Conservation (phyloP, 306 rosid genomes). For the Pterocarpus santalinus region DNA sequence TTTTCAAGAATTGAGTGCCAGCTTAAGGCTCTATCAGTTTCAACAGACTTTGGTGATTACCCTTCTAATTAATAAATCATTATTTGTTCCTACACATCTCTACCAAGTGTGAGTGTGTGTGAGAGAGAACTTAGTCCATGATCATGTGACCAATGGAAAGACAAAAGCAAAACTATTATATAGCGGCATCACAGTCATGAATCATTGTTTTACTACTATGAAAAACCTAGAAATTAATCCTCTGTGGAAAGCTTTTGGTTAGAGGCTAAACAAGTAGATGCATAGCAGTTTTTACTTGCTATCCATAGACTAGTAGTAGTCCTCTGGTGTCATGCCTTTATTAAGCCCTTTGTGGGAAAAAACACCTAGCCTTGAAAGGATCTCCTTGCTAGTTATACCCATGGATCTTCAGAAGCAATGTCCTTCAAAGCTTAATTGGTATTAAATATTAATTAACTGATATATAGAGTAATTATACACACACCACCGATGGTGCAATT, state of each 20-base stretch:
- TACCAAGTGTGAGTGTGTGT: too few relatives aligned
- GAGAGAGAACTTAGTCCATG: too few relatives aligned
- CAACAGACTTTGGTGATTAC: conserved; percentile 68
- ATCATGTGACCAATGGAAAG: conserved; percentile 13
- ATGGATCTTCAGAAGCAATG: conserved; percentile 17
- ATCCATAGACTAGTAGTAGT: not conserved
- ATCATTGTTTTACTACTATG: not conserved
- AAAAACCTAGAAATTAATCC: conserved; percentile 23
- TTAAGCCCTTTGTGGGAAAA: conserved; percentile 26
- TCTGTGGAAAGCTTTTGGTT: not conserved
- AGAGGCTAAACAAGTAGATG: conserved; percentile 10
- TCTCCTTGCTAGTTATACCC: not conserved
- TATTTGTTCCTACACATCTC: too few relatives aligned
- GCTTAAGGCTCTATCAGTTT: conserved; percentile 78
- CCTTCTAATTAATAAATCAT: not conserved
- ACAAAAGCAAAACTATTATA: not conserved
- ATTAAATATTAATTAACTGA: conserved; percentile 17
- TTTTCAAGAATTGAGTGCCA: conserved; percentile 82
- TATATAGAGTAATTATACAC: conserved; percentile 1
- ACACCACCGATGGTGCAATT: not conserved
- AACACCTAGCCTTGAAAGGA: not conserved
- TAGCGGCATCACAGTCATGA: conserved; percentile 6
- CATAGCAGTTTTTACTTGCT: not conserved
- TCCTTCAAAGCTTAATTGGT: conserved; percentile 4
- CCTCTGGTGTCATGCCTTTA: not conserved